These are phyloP conservation scores for Paecilomyces dactylethromorphus DNA, from an alignment of 2,329 filamentous ascomycete genomes.

Conservation along the genomic window DNA sequence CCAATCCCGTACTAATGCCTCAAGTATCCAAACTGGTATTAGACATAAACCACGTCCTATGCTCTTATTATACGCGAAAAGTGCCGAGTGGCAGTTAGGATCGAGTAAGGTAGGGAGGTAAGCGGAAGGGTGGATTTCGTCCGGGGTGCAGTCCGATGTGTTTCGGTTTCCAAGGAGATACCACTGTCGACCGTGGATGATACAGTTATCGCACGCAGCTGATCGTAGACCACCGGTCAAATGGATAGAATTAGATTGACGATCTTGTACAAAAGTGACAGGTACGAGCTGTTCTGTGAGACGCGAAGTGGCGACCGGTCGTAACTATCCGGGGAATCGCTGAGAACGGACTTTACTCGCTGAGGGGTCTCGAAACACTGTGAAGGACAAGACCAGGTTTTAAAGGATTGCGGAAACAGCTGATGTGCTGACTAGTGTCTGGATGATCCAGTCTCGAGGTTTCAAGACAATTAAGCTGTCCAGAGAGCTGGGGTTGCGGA, in stretches of 20 bases:
- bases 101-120: not conserved
- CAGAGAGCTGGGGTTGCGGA: not conserved
- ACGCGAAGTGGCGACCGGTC: not conserved
- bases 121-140: not conserved
- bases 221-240: not conserved
- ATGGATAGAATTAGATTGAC: not conserved
- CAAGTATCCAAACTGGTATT: slow-evolving; percentile 5
- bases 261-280: not conserved
- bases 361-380: not conserved
- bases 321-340: not conserved
- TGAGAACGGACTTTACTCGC: not conserved
- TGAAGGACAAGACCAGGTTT: not conserved
- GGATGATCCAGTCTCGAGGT: not conserved
- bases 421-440: not conserved
- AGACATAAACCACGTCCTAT: not conserved
- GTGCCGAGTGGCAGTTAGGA: not conserved
- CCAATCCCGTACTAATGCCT: slow-evolving; percentile 14
- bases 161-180: not conserved
- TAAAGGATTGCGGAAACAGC: not conserved
- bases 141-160: not conserved
- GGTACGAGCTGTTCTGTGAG: not conserved
- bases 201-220: not conserved
- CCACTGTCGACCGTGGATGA: not conserved
- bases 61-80: not conserved
- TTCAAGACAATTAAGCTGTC: not conserved